Evolutionary conservation across 441 rosid genomes (phyloP).

Genomic region (Kokia cookei): DNA sequence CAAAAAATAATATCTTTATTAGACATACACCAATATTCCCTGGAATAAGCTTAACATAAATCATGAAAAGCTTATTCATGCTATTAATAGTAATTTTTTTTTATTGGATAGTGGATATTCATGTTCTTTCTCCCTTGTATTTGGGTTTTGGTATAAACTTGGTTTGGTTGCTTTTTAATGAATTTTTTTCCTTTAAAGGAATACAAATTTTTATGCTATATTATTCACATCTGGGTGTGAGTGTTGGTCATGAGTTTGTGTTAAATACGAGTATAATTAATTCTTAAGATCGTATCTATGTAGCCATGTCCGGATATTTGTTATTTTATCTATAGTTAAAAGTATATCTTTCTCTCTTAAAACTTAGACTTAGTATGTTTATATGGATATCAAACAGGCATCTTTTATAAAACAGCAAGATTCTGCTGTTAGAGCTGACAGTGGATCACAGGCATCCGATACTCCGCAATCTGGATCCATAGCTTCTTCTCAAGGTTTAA

Average conservation of each 20-base stretch:
- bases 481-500: conserved; percentile 62
- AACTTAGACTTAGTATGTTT: not conserved
- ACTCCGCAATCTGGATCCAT: conserved; percentile 42
- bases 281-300: too few species aligned
- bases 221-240: not conserved
- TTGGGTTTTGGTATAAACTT: not conserved
- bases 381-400: conserved; percentile 40
- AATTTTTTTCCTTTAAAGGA: not conserved
- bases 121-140: not conserved
- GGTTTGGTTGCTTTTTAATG: not conserved
- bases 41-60: not conserved
- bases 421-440: conserved; percentile 46
- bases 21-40: not conserved
- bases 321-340: not conserved
- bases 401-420: conserved; percentile 53
- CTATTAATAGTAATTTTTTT: not conserved
- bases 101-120: not conserved
- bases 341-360: not conserved
- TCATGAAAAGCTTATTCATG: not conserved
- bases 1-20: too few species aligned
- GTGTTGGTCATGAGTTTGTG: not conserved
- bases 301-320: too few species aligned
- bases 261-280: not conserved
- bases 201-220: not conserved
- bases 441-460: conserved; percentile 44